Base-by-base conservation (phyloP, 2,329 filamentous ascomycete genomes). In the Exophiala bonariae region DNA sequence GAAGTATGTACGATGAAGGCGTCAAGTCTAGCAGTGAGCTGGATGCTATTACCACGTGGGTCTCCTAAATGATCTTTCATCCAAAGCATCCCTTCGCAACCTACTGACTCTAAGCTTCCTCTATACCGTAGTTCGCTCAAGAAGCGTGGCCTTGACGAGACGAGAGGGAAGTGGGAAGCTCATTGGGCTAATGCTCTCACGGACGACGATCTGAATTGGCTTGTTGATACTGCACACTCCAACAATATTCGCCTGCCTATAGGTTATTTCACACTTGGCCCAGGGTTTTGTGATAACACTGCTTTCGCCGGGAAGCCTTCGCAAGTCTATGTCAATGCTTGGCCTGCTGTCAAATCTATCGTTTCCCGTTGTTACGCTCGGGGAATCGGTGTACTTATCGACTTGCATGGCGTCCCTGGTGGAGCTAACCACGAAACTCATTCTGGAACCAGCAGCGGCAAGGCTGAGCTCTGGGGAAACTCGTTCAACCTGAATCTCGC, bases 241-340 rank as follows among this genome's bases (percentile, higher is more conserved):
- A 82, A 77, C 3, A 76, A 76, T 13, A 72, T 83, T 33, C 73
- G 80, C n/a, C 61, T 84, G 14, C 80, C 80, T 0, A 76, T 84
- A 42, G 80, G 80, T 3, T 82, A 80, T 61, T 83, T 76, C 59
- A 77, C 75, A 3, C 69, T 83, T 4, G 78, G 77, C 0, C 69
- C 72, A 1, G 60, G 67, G 1, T 81, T 76, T 56, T 77, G 74
- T 49, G 56, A 64, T 9, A 67, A 68, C 2, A 82, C 79, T 1
- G 71, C 74, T 1, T 83, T 82, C 61, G 71, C 75, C 22, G 56
- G 52, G 16, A 63, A 68, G 1, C 69, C 71, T 7, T 63, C 68
- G 5, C 57, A 65, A 20, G 71, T 82, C 8, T 83, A 83, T 57
- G 57, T 62, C 42, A 69, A 73, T 49, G 77, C 78, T 5, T 83